Evolutionary conservation across 352 stramenopile genomes (phyloP), one percentile per base, ranked within the genome.

Genomic region (Phytophthora tentaculata): DNA sequence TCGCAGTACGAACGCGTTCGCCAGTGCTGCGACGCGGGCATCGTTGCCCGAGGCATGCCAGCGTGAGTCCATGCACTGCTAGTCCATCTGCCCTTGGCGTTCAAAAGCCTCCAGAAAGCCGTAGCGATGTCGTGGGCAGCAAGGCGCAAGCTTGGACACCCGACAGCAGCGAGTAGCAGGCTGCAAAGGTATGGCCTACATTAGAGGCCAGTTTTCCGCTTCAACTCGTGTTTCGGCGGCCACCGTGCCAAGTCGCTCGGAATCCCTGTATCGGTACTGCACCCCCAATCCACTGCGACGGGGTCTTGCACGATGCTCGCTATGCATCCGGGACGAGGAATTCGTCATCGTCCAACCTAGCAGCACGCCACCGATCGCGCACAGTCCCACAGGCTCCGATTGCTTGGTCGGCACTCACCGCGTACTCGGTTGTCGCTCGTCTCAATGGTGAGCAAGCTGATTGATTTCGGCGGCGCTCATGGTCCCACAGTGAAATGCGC

Each of bases 401-500:
- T 19, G 44, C 44, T 64, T 56, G 19, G 24, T n/a, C 7, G 49
- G 23, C 49, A 16, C 14, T 35, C 20, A 20, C 32, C 7, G 22
- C 44, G 43, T 9, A n/a, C 24, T 28, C 32, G 35, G 44, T 78
- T 64, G 71, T 78, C 71, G 23, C 67, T 69, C 66, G 48, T 35
- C 59, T 54, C 17, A n/a, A 20, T 23, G 19, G 47, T 49, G 48
- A 59, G 68, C 56, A 45, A 65, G 47, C 55, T 71, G 39, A 55
- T 71, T 77, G 66, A 75, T 75, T 73, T 49, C 64, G 28, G 9
- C 48, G 29, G 13, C 13, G 45, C 54, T 16, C 51, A 56, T 63
- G n/a, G 56, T 74, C 71, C 71, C 71, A 78, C 67, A 61, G 57
- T 71, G 24, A 39, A 69, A 41, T 59, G 43, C 29, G 19, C 56